Conservation (phyloP, 805 yeast species). For the Candida krabiensis region DNA sequence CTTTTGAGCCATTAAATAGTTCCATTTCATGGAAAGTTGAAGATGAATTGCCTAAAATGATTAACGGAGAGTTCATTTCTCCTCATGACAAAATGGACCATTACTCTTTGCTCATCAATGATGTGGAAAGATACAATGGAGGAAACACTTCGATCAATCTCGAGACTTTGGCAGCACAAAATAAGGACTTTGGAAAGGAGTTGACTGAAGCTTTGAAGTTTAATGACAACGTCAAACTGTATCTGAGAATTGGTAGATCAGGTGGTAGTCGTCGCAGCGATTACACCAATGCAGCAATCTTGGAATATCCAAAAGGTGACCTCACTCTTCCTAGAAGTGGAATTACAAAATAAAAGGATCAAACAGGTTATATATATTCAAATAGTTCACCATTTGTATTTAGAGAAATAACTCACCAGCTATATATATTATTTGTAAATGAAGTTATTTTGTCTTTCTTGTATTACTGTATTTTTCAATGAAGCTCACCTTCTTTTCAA, state of each 20-base stretch:
- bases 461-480: constrained; percentile 20
- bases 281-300: constrained; percentile 61
- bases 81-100: constrained; percentile 42
- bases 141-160: constrained; percentile 44
- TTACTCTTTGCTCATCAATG: constrained; percentile 71
- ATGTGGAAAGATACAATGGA: constrained; percentile 73
- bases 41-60: constrained; percentile 18
- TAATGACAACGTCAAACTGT: constrained; percentile 40
- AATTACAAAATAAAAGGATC: constrained; percentile 11
- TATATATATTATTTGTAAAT: too few relatives aligned
- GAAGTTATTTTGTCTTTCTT: constrained; percentile 1
- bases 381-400: too few relatives aligned
- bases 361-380: too few relatives aligned
- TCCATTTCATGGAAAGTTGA: constrained; percentile 38
- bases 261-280: constrained; percentile 46
- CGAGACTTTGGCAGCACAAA: constrained; percentile 31
- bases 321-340: constrained; percentile 30
- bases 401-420: too few relatives aligned
- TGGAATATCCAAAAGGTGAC: constrained; percentile 60
- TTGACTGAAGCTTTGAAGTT: constrained; percentile 33
- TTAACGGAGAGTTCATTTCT: constrained; percentile 25
- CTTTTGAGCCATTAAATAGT: constrained; percentile 33
- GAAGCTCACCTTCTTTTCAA: constrained; percentile 45
- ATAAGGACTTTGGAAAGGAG: constrained; percentile 30
- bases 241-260: constrained; percentile 53